Percentiles rank a stretch among this genome's conserved stretches.
These are phyloP conservation scores for Hortaea werneckii DNA, from an alignment of 2,329 filamentous ascomycete genomes.

Conservation along the genomic window DNA sequence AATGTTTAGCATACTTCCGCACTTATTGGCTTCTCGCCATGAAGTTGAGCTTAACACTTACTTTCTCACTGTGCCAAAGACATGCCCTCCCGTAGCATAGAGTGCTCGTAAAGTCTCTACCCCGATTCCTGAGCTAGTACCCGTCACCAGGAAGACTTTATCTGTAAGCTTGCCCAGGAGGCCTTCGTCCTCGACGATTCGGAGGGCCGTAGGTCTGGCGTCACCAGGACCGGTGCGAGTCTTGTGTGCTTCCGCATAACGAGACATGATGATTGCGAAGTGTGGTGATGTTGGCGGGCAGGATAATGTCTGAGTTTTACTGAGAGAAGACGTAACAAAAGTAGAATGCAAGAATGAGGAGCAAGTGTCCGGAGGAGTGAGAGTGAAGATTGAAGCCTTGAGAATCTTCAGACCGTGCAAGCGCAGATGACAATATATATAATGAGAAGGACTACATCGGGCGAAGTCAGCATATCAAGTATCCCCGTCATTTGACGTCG, in stretches of 20 bases:
- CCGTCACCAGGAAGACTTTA: constrained; percentile 34
- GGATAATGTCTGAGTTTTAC: too few relatives aligned
- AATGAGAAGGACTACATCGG: too few relatives aligned
- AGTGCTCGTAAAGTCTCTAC: constrained; percentile 35
- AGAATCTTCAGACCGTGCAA: too few relatives aligned
- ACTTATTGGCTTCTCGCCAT: constrained; percentile 11
- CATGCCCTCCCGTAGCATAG: constrained; percentile 32
- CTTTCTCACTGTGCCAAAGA: constrained; percentile 32
- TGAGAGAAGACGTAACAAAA: too few relatives aligned
- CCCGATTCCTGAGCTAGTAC: constrained; percentile 33
- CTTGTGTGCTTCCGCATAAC: constrained; percentile 4
- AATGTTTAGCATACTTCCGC: constrained; percentile 6
- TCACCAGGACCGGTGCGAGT: constrained; percentile 5
- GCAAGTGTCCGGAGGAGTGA: too few relatives aligned
- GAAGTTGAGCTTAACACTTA: background rate
- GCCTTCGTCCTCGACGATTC: constrained; percentile 13
- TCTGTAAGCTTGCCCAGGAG: constrained; percentile 23
- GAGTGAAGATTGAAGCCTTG: too few relatives aligned
- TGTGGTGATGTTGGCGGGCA: too few relatives aligned
- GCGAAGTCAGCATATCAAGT: too few relatives aligned
- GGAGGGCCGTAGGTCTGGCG: constrained; percentile 11
- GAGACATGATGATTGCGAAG: background rate
- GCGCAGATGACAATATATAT: too few relatives aligned
- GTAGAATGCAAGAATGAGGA: too few relatives aligned
- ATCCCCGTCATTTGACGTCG: too few relatives aligned